phyloP scores from a whole-genome alignment of 1,139 yeast species.

The Candida tunisiensis region DNA sequence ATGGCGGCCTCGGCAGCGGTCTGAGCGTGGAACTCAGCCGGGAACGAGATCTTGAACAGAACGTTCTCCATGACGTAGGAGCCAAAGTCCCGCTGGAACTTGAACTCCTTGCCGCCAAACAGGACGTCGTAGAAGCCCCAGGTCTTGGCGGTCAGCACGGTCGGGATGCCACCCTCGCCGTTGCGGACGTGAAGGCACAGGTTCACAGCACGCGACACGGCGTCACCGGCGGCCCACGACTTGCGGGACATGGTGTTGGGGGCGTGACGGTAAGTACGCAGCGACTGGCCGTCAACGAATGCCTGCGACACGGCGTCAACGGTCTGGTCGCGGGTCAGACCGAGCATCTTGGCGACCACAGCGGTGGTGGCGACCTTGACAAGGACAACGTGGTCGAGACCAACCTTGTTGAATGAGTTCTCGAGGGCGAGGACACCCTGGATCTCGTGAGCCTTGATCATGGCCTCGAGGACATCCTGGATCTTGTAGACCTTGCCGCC shows the following conservation, averaged over 20 bases:
- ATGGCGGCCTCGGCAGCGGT: conserved; percentile 45
- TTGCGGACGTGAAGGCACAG: conserved; percentile 33
- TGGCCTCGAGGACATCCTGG: conserved; percentile 31
- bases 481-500: conserved; percentile 28
- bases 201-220: conserved; percentile 42
- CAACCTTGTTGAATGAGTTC: conserved; percentile 40
- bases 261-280: conserved; percentile 44
- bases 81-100: conserved; percentile 35
- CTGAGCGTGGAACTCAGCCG: conserved; percentile 56
- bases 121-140: conserved; percentile 49
- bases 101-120: conserved; percentile 33
- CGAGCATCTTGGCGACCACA: conserved; percentile 37
- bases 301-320: conserved; percentile 40
- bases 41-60: conserved; percentile 40
- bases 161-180: conserved; percentile 41
- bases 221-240: conserved; percentile 56
- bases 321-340: conserved; percentile 32
- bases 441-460: conserved; percentile 47
- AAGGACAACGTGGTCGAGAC: conserved; percentile 41
- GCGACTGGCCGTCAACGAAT: conserved; percentile 39
- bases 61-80: conserved; percentile 50
- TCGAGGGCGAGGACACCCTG: conserved; percentile 41
- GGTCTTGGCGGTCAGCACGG: conserved; percentile 35
- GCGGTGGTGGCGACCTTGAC: conserved; percentile 49
- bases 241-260: conserved; percentile 47